A percentile compares a stretch with the other conserved stretches of the same genome.
Conservation (phyloP, 2,329 filamentous ascomycete genomes). For the Alternaria brassicae region DNA sequence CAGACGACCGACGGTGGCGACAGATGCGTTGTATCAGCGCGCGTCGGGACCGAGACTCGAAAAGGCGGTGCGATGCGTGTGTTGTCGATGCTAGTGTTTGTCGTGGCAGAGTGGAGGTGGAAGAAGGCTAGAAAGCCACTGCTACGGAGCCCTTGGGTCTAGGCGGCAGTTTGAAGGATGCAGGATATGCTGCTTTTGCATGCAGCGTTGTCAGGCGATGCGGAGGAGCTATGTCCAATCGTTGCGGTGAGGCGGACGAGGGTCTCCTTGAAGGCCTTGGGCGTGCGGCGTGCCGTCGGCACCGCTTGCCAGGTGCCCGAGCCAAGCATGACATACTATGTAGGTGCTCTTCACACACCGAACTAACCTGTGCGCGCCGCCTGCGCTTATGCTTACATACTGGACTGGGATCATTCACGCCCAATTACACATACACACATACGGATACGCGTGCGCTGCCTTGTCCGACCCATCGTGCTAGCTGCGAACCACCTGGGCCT, state of each 20-base stretch:
- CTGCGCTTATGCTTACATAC: conserved; percentile 3
- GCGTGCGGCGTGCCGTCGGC: conserved; percentile 1
- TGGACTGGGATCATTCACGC: conserved; percentile 6
- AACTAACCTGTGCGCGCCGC: conserved; percentile 2
- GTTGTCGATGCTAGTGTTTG: conserved; percentile 17
- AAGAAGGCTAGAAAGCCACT: conserved; percentile 12
- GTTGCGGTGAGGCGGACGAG: conserved; percentile 17
- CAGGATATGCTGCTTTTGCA: conserved; percentile 4
- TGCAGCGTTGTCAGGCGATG: conserved; percentile 9
- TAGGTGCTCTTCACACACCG: conserved; percentile 14
- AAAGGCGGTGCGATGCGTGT: conserved; percentile 17
- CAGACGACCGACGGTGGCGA: not conserved
- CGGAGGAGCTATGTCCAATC: conserved; percentile 14
- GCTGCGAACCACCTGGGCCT: not conserved
- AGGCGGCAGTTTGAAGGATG: conserved; percentile 6
- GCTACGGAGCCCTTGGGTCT: not conserved
- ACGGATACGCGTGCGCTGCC: conserved; percentile 17
- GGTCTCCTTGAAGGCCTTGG: conserved; percentile 6
- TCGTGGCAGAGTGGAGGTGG: conserved; percentile 17
- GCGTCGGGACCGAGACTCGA: conserved; percentile 6
- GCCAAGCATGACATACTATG: conserved; percentile 28
- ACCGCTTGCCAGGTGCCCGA: conserved; percentile 4
- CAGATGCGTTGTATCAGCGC: conserved; percentile 10
- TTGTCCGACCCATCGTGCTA: conserved; percentile 11
- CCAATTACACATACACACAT: conserved; percentile 17